Evolutionary conservation across 495 filamentous ascomycete species (phyloP).

Genomic region (Penicillium argentinense): DNA sequence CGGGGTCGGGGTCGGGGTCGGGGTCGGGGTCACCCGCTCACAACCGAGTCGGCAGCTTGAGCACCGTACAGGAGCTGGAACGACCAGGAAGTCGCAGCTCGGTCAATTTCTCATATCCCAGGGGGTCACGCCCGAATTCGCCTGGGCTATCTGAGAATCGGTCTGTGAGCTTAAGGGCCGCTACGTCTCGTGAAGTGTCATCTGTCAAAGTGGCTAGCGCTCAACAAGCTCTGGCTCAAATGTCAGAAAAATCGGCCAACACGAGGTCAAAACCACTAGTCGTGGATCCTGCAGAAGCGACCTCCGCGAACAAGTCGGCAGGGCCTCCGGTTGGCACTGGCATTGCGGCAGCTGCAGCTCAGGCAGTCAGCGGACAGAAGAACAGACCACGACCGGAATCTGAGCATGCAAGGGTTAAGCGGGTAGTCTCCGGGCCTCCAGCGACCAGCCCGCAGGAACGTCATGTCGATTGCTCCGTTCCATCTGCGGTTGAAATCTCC

Average conservation of each 20-base stretch:
- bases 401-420: slow-evolving; percentile 7
- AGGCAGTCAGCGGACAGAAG: slow-evolving; percentile 24
- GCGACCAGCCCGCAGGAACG: neutral
- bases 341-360: slow-evolving; percentile 36
- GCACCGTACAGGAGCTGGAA: slow-evolving; percentile 47
- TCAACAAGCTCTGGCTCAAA: slow-evolving; percentile 41
- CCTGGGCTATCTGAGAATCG: slow-evolving; percentile 28
- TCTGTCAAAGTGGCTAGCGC: slow-evolving; percentile 29
- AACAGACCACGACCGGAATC: slow-evolving; percentile 4
- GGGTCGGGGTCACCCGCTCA: slow-evolving; percentile 22
- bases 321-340: slow-evolving; percentile 39
- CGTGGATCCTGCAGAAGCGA: slow-evolving; percentile 43
- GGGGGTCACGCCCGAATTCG: slow-evolving; percentile 51
- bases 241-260: slow-evolving; percentile 49
- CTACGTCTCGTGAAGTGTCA: slow-evolving; percentile 17
- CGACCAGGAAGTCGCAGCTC: slow-evolving; percentile 64
- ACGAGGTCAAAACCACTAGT: slow-evolving; percentile 48
- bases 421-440: neutral
- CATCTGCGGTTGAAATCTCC: neutral
- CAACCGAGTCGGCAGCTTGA: slow-evolving; percentile 27
- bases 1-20: slow-evolving; percentile 41
- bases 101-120: slow-evolving; percentile 86
- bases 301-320: slow-evolving; percentile 34
- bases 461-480: neutral
- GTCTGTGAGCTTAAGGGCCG: slow-evolving; percentile 12